Evolutionary conservation across 2,329 filamentous ascomycete species (phyloP), one percentile per base, ranked within the genome.

Genomic region (Botrytis paeoniae): DNA sequence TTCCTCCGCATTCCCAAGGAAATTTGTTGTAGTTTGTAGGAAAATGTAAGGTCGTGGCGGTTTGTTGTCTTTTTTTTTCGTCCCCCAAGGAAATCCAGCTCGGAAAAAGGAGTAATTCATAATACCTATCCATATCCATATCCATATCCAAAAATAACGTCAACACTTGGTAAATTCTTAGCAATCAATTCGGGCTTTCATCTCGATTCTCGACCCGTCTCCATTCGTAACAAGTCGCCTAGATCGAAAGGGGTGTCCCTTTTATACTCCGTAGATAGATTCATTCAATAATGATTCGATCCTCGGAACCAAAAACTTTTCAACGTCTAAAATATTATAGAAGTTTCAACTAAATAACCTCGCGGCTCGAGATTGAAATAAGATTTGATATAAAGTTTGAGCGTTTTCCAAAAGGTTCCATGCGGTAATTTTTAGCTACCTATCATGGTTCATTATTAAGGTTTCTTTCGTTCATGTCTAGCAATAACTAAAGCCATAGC

Each of bases 21-120:
- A 20, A 57, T 41, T 41, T 20, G 16, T 29, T 20, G 32, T 29
- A 39, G 25, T 25, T 51, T 29, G 12, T 54, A 54, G 45, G 35
- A 54, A 54, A 54, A n/a, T 41, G 64, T 54, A 68, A 68, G 64
- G 41, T 68, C 8, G 35, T 68, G 64, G 64, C 64, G 35, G 29
- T 68, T 66, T 39, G 25, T 45, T 41, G 14, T 68, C 25, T 35
- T 54, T 66, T 48, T 48, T n/a, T 16, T 37, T 22, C 35, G 43
- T 48, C 5, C 5, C 12, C 25, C 60, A 62, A 41, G 48, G 22
- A 54, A 14, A n/a, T n/a, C 48, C 25, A 54, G 48, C 12, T n/a
- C 25, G 6, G 51, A 18, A 57, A 29, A 32, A 57, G 51, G 51
- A 32, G 51, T 18, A 29, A 18, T 54, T n/a, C 12, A 54, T 5